Evolutionary conservation across 305 asterid genomes (phyloP).

Genomic region (Fraxinus sp.): DNA sequence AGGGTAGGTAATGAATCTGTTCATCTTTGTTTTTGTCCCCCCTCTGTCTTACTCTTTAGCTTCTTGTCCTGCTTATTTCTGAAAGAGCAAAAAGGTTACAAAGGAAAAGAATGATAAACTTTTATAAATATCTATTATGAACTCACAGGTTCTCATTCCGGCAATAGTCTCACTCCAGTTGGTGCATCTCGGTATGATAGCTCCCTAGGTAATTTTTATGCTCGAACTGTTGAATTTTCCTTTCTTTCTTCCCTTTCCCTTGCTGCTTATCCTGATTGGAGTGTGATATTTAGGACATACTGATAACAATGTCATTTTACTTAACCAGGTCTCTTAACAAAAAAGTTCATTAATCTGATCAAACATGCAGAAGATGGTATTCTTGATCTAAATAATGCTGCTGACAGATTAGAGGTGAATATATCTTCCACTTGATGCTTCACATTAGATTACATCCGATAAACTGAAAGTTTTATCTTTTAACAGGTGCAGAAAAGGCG

Average conservation of each 20-base stretch:
- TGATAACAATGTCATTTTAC: neutral
- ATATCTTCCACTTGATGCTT: neutral
- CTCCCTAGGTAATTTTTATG: constrained; percentile 24
- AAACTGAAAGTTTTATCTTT: constrained; percentile 5
- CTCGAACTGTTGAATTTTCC: neutral
- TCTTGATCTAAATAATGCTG: constrained; percentile 22
- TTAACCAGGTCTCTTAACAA: constrained; percentile 24
- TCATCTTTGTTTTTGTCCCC: constrained; percentile 15
- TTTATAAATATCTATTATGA: neutral
- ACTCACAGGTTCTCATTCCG: constrained; percentile 18
- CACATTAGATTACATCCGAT: neutral
- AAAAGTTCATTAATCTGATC: constrained; percentile 19
- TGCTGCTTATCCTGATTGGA: neutral
- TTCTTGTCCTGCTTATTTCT: neutral
- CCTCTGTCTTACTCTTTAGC: neutral
- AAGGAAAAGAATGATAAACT: neutral
- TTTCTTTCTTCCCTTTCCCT: neutral
- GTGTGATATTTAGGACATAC: neutral
- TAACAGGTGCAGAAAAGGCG: constrained; percentile 98
- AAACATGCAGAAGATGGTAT: constrained; percentile 25
- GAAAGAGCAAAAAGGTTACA: neutral
- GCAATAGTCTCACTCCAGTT: constrained; percentile 19
- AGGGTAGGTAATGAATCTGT: constrained; percentile 4
- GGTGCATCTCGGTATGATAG: constrained; percentile 20
- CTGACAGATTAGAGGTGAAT: constrained; percentile 16